Evolutionary conservation across 441 rosid species (phyloP).

Genomic region (Lepidium campestre): DNA sequence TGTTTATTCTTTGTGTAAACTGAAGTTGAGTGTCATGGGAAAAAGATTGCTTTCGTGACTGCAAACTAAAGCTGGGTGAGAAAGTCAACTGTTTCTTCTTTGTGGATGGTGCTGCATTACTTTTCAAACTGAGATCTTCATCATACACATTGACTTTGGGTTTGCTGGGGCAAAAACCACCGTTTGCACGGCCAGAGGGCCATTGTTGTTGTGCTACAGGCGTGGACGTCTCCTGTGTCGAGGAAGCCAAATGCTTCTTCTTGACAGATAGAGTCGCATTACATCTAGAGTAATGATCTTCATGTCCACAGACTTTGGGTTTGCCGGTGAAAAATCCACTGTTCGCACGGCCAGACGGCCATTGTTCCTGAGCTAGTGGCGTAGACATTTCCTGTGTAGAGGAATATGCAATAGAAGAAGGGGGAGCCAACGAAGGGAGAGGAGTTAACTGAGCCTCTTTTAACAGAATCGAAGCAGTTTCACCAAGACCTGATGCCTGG

Average conservation of each 20-base stretch:
- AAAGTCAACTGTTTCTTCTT: constrained; percentile 77
- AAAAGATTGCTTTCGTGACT: constrained; percentile 45
- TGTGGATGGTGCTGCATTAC: constrained; percentile 45
- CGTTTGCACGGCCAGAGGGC: constrained; percentile 71
- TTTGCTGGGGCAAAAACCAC: constrained; percentile 61
- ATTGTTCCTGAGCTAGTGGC: constrained; percentile 54
- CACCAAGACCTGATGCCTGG: constrained; percentile 79
- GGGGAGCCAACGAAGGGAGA: constrained; percentile 56
- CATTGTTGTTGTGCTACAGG: constrained; percentile 62
- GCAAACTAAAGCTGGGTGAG: constrained; percentile 62
- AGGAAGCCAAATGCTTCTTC: constrained; percentile 63
- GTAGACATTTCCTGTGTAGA: constrained; percentile 54
- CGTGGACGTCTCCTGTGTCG: constrained; percentile 54
- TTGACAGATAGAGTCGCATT: constrained; percentile 46
- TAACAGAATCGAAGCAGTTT: constrained; percentile 63
- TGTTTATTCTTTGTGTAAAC: constrained; percentile 36
- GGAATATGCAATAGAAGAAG: constrained; percentile 56
- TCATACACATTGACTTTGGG: constrained; percentile 33
- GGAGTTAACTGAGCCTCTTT: constrained; percentile 93
- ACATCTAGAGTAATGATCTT: constrained; percentile 39
- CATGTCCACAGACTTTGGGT: constrained; percentile 34
- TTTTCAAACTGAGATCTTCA: constrained; percentile 46
- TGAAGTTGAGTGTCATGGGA: constrained; percentile 44
- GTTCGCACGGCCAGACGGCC: constrained; percentile 84
- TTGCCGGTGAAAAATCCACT: constrained; percentile 66